Evolutionary conservation across 1,139 yeast species (phyloP).

Genomic region (Sugiyamaella sp.): DNA sequence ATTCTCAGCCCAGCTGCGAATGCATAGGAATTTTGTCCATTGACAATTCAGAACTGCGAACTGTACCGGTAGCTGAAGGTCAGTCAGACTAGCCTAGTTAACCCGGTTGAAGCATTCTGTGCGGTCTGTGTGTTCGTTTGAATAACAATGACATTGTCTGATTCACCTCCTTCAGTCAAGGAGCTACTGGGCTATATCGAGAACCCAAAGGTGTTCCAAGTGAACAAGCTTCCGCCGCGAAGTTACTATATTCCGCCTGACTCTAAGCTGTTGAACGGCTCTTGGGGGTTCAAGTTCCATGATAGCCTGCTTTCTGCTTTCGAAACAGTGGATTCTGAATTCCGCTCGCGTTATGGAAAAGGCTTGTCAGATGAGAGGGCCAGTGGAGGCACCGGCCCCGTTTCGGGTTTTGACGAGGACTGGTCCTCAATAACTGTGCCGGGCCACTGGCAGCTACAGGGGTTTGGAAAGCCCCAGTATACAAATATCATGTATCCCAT

Average conservation of each 20-base stretch:
- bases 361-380: background rate
- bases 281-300: constrained; percentile 41
- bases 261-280: constrained; percentile 38
- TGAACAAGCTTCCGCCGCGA: constrained; percentile 34
- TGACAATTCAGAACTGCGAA: too few species aligned
- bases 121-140: background rate
- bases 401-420: background rate
- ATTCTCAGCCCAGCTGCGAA: too few species aligned
- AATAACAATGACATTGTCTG: background rate
- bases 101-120: too few species aligned
- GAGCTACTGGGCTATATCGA: constrained; percentile 38
- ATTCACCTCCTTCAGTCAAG: background rate
- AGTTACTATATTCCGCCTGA: constrained; percentile 36
- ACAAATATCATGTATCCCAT: constrained; percentile 44
- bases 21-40: too few species aligned
- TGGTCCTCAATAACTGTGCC: constrained; percentile 40
- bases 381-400: background rate
- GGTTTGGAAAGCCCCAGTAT: constrained; percentile 43
- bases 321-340: constrained; percentile 26
- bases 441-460: constrained; percentile 47
- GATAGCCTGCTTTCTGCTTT: constrained; percentile 37
- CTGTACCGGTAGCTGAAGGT: too few species aligned
- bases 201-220: constrained; percentile 31
- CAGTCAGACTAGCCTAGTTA: too few species aligned
- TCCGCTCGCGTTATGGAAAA: constrained; percentile 2